Base-by-base conservation (phyloP, 2,329 filamentous ascomycete genomes). In the Aspergillus hiratsukae region DNA sequence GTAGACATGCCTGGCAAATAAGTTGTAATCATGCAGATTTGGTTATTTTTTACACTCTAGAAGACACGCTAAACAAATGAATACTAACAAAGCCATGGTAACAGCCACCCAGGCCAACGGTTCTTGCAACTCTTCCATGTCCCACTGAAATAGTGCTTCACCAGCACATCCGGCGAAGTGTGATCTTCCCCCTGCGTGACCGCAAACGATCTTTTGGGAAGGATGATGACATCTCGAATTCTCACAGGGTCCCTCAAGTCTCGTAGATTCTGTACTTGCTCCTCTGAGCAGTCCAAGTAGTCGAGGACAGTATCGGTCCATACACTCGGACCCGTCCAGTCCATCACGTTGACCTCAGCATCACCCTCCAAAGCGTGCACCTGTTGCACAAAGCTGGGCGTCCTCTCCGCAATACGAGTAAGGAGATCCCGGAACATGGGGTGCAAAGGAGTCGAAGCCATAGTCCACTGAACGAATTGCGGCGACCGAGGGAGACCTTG, bases 391-490 rank as follows among this genome's bases (percentile, higher is more conserved):
- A 46, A 46, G 1, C 14, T 17, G 1, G 43, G 4, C 10, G 43
- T 46, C 11, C 43, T 21, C 19, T 46, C 43, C 11, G 23, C 7
- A 11, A 35, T 54, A 2, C 23, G 35, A 9, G 19, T 35, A 19
- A 54, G 43, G n/a, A 54, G 46, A 3, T 43, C 35, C 3, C 19
- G 35, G 8, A 54, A 54, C 25, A 54, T 45, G 10, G 53, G 53
- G n/a, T 54, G 53, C 8, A 11, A 14, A 4, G 53, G 37, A 27
- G 37, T 28, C 9, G 53, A 49, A 3, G 48, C 53, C 53, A 54
- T 54, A 4, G 53, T 54, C 53, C 53, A 54, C 37, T 54, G 53
- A 14, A 54, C 53, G n/a, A 54, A 54, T 3, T 54, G 53, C 25
- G 53, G 53, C n/a, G 53, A 51, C 17, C 53, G 53, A 8, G 53